Percentiles rank a stretch among this genome's conserved stretches.
These are phyloP conservation scores for Tolypocladium album DNA, from an alignment of 2,329 filamentous ascomycete genomes.

Conservation along the genomic window DNA sequence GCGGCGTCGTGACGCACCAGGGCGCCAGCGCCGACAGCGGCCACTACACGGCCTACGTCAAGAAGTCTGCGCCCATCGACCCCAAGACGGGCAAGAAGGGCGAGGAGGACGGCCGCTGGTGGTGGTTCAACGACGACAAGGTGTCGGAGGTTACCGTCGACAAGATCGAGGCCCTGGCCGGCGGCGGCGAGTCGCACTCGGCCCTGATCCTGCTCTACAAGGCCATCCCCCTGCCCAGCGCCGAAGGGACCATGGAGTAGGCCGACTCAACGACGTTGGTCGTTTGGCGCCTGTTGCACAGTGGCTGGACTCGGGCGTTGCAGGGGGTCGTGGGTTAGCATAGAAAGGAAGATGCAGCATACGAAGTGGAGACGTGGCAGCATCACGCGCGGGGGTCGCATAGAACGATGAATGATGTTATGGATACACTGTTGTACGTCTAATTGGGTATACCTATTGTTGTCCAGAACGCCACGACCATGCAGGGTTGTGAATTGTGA, in stretches of 20 bases:
- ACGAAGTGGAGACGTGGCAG: background rate
- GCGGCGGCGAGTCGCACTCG: slow-evolving; percentile 80
- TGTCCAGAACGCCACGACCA: slow-evolving; percentile 3
- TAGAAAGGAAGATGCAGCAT: background rate
- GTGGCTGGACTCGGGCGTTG: background rate
- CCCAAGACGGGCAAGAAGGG: slow-evolving; percentile 65
- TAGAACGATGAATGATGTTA: background rate
- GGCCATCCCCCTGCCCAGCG: slow-evolving; percentile 56
- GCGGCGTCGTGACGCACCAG: slow-evolving; percentile 91
- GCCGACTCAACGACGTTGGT: background rate
- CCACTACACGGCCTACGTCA: slow-evolving; percentile 96
- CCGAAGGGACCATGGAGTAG: slow-evolving; percentile 32
- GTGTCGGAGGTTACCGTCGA: slow-evolving; percentile 85
- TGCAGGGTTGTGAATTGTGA: background rate
- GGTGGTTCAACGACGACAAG: slow-evolving; percentile 99
- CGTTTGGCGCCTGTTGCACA: background rate
- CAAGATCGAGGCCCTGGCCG: slow-evolving; percentile 81
- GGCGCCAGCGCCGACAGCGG: slow-evolving; percentile 94
- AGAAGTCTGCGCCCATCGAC: slow-evolving; percentile 70
- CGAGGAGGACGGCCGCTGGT: slow-evolving; percentile 91
- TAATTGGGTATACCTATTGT: slow-evolving; percentile 1
- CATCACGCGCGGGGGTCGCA: background rate
- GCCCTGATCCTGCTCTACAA: slow-evolving; percentile 72
- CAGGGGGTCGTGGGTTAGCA: background rate
- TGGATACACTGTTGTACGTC: background rate